A percentile compares a stretch with the other conserved stretches of the same genome.
These are phyloP conservation scores for Sophora flavescens DNA, from an alignment of 306 rosid species.

Conservation along the genomic window DNA sequence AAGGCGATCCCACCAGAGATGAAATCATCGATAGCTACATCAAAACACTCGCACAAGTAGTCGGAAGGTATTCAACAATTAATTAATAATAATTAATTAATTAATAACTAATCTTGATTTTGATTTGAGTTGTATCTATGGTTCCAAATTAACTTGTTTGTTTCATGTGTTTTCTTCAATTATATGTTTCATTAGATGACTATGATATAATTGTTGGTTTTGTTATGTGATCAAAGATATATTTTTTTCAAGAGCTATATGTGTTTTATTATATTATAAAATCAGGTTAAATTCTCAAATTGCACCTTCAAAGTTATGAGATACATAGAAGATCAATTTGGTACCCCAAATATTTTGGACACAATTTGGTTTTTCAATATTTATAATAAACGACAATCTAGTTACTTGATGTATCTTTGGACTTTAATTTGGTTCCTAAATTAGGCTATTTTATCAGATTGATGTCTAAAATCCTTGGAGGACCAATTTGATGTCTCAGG, in stretches of 20 bases:
- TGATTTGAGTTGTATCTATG: not conserved
- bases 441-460: not conserved
- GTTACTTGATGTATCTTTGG: not conserved
- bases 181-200: not conserved
- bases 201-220: not conserved
- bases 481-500: not conserved
- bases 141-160: not conserved
- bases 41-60: constrained; percentile 70
- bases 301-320: no score
- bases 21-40: constrained; percentile 82
- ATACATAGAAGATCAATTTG: no score
- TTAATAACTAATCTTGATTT: not conserved
- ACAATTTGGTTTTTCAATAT: not conserved
- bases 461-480: not conserved
- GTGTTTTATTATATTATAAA: not conserved
- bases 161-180: not conserved
- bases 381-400: no score
- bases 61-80: constrained; percentile 68
- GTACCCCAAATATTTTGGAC: not conserved
- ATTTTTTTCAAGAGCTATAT: not conserved
- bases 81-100: not conserved
- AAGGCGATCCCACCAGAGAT: constrained; percentile 72
- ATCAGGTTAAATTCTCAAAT: not conserved
- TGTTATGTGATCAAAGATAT: no score
- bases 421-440: not conserved